Evolutionary conservation across 2,329 filamentous ascomycete genomes (phyloP), one percentile per base, ranked within the genome.

Genomic region (Pestalotiopsis sp.): DNA sequence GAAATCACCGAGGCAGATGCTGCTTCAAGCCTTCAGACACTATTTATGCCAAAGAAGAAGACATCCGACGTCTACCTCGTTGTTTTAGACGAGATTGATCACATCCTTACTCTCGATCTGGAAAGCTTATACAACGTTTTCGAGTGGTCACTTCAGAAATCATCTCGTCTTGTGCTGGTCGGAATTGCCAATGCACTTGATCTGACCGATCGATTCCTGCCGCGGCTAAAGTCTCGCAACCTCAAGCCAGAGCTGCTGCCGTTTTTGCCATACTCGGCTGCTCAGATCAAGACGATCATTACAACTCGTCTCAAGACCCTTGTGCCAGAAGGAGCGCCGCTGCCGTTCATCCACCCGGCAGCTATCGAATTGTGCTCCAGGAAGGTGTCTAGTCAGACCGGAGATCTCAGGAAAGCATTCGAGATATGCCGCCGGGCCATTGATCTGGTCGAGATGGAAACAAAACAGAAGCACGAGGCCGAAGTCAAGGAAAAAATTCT

Each of bases 121-220:
- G 94, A 97, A 73, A 91, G 96, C 66, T 84, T 99, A 14, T 98
- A 98, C 81, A 92, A 90, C 70, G 84, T 99, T n/a, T 98, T 99
- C 73, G 94, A 98, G 77, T 98, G 95, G 94, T 97, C 96, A 1
- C 83, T 99, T 75, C 89, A 93, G 70, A 90, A 90, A 70, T 88
- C 88, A 1, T 98, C 96, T 0, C 89, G 88, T 22, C 89, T 99
- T 4, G 84, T 96, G 44, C 84, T 99, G 20, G 88, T 99, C 63
- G 96, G 96, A 61, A 97, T 99, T 75, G 96, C 96, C 73, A 99
- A 99, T 75, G 96, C 96, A 3, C 85, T 99, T 66, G 96, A 99
- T 77, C 84, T 99, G 67, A 99, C 96, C 0, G 96, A 98, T 77
- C 92, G 96, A 10, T 97, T 98, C 73, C 86, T 99, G 22, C 96